phyloP scores from a whole-genome alignment of 2,329 filamentous ascomycete genomes.

The Metarhizium album region DNA sequence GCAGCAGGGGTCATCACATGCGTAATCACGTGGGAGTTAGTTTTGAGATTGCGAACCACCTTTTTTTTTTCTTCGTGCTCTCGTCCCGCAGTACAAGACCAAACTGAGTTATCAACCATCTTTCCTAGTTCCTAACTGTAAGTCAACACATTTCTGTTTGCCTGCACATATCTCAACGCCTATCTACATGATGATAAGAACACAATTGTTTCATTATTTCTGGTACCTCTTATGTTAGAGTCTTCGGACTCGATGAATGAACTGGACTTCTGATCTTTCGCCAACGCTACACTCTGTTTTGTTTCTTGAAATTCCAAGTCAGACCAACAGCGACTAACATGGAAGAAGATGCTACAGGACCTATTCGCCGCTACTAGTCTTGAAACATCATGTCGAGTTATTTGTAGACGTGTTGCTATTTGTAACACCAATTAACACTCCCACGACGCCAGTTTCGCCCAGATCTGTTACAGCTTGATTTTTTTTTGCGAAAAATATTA shows the following conservation, averaged over 20 bases:
- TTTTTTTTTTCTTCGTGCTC: not conserved
- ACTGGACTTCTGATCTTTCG: conserved; percentile 67
- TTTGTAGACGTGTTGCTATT: not conserved
- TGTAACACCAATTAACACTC: not conserved
- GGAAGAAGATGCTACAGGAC: conserved; percentile 4
- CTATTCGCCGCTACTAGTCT: not conserved
- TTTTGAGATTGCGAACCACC: too few species aligned
- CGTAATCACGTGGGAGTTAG: not conserved
- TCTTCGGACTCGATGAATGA: conserved; percentile 62
- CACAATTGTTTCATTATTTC: conserved; percentile 55
- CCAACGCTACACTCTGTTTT: conserved; percentile 3
- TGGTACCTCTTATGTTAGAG: conserved; percentile 98
- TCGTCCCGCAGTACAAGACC: not conserved
- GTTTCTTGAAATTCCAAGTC: conserved; percentile 1
- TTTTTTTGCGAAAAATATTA: too few species aligned
- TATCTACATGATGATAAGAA: conserved; percentile 58
- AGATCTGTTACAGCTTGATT: not conserved
- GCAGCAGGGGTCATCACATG: not conserved
- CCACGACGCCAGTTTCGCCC: conserved; percentile 1
- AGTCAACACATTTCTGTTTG: not conserved
- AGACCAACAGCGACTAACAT: conserved; percentile 2
- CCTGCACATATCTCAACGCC: not conserved
- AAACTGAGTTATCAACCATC: not conserved
- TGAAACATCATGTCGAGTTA: not conserved
- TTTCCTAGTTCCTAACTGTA: conserved; percentile 2